Percentiles rank a stretch among this genome's conserved stretches.
These are phyloP conservation scores for Prototheca cutis DNA, from an alignment of 163 green algal genomes.

Conservation along the genomic window DNA sequence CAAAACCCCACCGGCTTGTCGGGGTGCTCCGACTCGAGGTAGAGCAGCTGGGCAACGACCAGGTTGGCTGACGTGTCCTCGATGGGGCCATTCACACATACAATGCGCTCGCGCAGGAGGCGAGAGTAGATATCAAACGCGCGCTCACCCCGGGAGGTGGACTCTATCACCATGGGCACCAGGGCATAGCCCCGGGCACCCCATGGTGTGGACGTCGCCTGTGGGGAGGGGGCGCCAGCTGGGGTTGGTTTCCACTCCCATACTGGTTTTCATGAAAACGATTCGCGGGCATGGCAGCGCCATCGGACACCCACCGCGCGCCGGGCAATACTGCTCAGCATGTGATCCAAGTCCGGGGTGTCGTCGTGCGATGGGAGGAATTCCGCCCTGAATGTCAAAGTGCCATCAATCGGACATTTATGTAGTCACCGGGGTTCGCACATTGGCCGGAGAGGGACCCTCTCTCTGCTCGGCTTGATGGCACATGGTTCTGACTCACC, in stretches of 20 bases:
- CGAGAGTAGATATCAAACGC: constrained; percentile 84
- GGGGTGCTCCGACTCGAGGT: constrained; percentile 82
- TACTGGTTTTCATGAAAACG: no score
- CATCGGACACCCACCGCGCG: background rate
- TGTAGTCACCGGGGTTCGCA: no score
- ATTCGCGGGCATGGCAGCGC: no score
- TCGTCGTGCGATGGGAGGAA: background rate
- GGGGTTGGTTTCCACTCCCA: no score
- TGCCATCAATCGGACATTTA: no score
- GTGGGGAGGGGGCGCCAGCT: background rate
- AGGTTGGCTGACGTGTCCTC: constrained; percentile 54
- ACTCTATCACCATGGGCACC: constrained; percentile 77
- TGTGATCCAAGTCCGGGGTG: background rate
- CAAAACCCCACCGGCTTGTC: constrained; percentile 58
- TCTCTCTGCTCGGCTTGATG: no score
- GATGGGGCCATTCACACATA: constrained; percentile 73
- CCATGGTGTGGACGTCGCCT: background rate
- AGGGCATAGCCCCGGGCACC: constrained; percentile 5
- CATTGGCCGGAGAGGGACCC: no score
- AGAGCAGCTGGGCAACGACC: constrained; percentile 88
- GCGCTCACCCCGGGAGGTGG: constrained; percentile 57
- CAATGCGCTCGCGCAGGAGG: constrained; percentile 82
- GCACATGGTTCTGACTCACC: no score
- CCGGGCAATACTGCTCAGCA: background rate
- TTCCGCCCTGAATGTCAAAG: no score